phyloP scores from a whole-genome alignment of 164 flowering plant genomes.

The Buxus sempervirens region DNA sequence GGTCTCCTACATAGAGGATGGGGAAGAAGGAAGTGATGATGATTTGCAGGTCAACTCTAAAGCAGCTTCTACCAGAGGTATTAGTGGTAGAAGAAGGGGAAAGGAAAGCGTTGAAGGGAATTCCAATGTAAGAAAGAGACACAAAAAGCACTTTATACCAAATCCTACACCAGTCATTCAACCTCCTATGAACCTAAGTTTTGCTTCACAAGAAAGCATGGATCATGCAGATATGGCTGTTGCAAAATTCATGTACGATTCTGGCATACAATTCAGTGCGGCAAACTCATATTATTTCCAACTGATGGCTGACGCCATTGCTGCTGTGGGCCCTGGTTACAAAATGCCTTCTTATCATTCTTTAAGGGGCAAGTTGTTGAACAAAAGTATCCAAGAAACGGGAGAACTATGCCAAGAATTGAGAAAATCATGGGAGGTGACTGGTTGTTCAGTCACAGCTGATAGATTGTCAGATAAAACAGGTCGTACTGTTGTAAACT shows the following conservation, averaged over 20 bases:
- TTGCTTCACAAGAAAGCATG: slow-evolving; percentile 31
- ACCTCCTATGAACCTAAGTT: slow-evolving; percentile 19
- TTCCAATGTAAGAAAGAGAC: slow-evolving; percentile 25
- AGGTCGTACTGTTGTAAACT: slow-evolving; percentile 24
- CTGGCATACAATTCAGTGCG: slow-evolving; percentile 36
- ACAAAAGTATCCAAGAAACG: slow-evolving; percentile 27
- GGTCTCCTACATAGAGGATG: slow-evolving; percentile 14
- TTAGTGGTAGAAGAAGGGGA: slow-evolving; percentile 22
- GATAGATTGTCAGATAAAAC: slow-evolving; percentile 40
- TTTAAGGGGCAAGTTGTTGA: slow-evolving; percentile 32
- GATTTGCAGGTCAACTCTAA: slow-evolving; percentile 8
- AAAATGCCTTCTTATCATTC: slow-evolving; percentile 39
- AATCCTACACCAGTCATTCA: slow-evolving; percentile 29
- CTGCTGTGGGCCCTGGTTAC: slow-evolving; percentile 44
- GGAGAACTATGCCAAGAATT: slow-evolving; percentile 27
- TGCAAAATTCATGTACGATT: slow-evolving; percentile 42
- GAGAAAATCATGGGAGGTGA: slow-evolving; percentile 38
- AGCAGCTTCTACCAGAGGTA: slow-evolving; percentile 6
- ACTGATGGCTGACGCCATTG: slow-evolving; percentile 46
- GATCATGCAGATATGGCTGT: slow-evolving; percentile 44
- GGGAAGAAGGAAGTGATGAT: slow-evolving; percentile 19
- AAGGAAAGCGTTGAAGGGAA: slow-evolving; percentile 23
- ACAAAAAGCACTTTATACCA: slow-evolving; percentile 19
- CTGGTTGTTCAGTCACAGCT: slow-evolving; percentile 45
- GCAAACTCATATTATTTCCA: slow-evolving; percentile 39